phyloP scores from a whole-genome alignment of 768 basidiomycete genomes.

The Coprinopsis cinerea region DNA sequence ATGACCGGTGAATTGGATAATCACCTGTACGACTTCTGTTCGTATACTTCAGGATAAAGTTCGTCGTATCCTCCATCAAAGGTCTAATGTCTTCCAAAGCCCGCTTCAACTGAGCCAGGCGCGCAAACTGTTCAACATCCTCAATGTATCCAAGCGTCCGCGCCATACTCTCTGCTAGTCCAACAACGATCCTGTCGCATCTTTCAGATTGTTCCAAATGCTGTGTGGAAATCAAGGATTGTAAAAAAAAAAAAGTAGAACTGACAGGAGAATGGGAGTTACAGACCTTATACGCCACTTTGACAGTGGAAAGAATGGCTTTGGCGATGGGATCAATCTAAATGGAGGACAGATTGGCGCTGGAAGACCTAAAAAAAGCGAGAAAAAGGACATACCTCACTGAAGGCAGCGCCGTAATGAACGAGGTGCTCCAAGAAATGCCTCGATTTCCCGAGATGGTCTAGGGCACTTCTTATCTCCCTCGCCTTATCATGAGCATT shows the following conservation, averaged over 20 bases:
- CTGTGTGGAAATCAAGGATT: slow-evolving; percentile 9
- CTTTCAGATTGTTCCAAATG: slow-evolving; percentile 14
- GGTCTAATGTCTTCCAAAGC: slow-evolving; percentile 18
- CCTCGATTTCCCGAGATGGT: slow-evolving; percentile 13
- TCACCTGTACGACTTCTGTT: slow-evolving; percentile 11
- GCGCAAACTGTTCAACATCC: slow-evolving; percentile 21
- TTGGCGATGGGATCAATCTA: slow-evolving; percentile 16
- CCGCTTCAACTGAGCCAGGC: slow-evolving; percentile 15
- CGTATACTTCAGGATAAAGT: slow-evolving; percentile 16
- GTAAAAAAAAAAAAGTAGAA: background rate
- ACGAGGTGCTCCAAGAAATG: slow-evolving; percentile 13
- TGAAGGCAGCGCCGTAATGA: slow-evolving; percentile 12
- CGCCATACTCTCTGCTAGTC: slow-evolving; percentile 19
- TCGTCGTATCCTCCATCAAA: slow-evolving; percentile 19
- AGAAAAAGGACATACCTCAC: slow-evolving; percentile 13
- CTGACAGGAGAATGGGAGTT: background rate
- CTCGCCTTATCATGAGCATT: slow-evolving; percentile 10
- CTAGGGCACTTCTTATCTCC: slow-evolving; percentile 13
- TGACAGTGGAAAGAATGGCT: slow-evolving; percentile 18
- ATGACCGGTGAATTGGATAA: background rate
- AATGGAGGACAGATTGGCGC: background rate
- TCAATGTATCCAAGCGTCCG: slow-evolving; percentile 17
- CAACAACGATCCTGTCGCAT: slow-evolving; percentile 11
- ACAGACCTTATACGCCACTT: slow-evolving; percentile 16
- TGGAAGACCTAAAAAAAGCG: background rate